Base-by-base conservation (phyloP, 192 early-diverging fungal genomes). In the Gonapodya prolifera region DNA sequence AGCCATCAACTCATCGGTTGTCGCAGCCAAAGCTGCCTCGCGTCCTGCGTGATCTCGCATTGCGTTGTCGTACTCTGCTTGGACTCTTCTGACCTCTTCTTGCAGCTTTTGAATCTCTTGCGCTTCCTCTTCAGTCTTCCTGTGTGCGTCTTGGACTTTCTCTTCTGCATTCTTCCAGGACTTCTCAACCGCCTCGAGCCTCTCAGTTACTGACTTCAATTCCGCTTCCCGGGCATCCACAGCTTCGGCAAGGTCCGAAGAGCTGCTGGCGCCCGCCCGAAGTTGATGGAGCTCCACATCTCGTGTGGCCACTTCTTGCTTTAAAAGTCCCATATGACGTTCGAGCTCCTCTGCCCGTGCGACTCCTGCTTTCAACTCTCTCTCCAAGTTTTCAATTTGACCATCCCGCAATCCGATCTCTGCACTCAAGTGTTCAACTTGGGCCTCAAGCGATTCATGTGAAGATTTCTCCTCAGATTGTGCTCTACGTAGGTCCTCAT, bases 21-120 rank as follows among this genome's bases (percentile, higher is more conserved):
- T 28, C 74, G 33, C 17, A 17, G 17, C 23, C 33, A 17, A 16
- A 78, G 75, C 34, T 78, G 69, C 34, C 71, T 30, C 71, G 30
- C 29, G 17, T 2, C 71, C 78, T 1, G 70, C 78, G 1, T 35
- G 1, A 35, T 78, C 75, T 31, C 13, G 30, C 0, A 78, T 1
- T 75, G 30, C 36, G 71, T 16, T 35, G n/a, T 33, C 35, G 77
- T 80, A 35, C 34, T 80, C 34, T 75, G 78, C 0, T 17, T 34
- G 30, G 77, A 61, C 34, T 80, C 77, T 13, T 16, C 76, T 16
- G 33, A 75, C 2, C 35, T 77, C 81, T 73, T 82, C 80, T 36
- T 80, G 81, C 30, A 70, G 69, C 69, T 83, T 80, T 29, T 77
- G 70, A 0, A 80, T 34, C 35, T 83, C 79, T 75, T 85, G 83